Base-by-base conservation (phyloP, 1,139 yeast species). In the Sugiyamaella neomexicana region DNA sequence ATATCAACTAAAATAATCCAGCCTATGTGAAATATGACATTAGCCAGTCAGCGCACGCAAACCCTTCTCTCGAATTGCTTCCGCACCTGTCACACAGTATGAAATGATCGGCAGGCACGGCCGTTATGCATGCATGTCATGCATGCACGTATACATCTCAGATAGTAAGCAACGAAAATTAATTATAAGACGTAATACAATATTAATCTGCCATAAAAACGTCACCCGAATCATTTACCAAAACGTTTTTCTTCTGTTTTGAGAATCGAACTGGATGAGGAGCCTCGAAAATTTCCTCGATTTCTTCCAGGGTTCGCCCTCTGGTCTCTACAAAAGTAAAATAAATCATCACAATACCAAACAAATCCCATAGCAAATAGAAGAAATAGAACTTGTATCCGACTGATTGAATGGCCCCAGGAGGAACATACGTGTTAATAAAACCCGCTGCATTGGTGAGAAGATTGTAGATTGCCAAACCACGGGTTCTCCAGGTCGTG, bases 311-410 rank as follows among this genome's bases (percentile, higher is more conserved):
- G 13, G 55, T 55, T 12, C 57, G 41, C 10, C 51, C 51, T 39
- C 42, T 15, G 7, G 57, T 55, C 53, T 55, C 57, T 13, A 55
- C 49, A 20, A 55, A 55, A 5, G 55, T 52, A 20, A 55, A 42
- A 46, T 55, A 55, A 17, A 55, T 55, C 23, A 46, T 49, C n/a
- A 52, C 23, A 16, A 52, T 48, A 5, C 55, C 57, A 20, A 55
- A 37, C 6, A 47, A 23, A 40, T 55, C 57, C 57, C 57, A 55
- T 5, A 55, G 16, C 10, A 47, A 34, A 36, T 52, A 55, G 36
- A 55, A 55, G 17, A 55, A 36, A 32, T 55, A 55, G 34, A 52
- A 55, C 39, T 43, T 41, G 44, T 55, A 55, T 1, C 55, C 55
- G 5, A 55, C 55, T 7, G 48, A 40, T 27, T 52, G 45, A 15